A percentile compares a stretch with the other conserved stretches of the same genome.
Evolutionary conservation across 768 basidiomycete genomes (phyloP).

Genomic region (Asterophora parasitica): DNA sequence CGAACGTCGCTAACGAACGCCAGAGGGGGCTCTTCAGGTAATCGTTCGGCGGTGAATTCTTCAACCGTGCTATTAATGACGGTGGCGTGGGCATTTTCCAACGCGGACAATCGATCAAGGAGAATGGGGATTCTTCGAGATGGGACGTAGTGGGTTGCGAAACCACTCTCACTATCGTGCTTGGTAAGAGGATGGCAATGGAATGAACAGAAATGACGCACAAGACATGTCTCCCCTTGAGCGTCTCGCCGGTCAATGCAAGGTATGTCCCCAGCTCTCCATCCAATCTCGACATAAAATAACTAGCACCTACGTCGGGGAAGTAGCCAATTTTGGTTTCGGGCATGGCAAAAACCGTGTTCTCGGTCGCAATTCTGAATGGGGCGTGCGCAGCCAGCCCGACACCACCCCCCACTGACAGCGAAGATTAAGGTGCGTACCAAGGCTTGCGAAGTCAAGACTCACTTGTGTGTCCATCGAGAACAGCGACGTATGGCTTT

Average conservation of each 20-base stretch:
- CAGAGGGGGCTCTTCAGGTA: slow-evolving; percentile 47
- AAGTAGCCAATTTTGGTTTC: slow-evolving; percentile 89
- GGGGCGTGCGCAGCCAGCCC: slow-evolving; percentile 81
- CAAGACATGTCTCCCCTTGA: slow-evolving; percentile 84
- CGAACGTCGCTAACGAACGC: slow-evolving; percentile 60
- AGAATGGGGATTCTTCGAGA: slow-evolving; percentile 70
- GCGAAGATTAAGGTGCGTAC: slow-evolving; percentile 2
- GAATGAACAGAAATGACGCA: slow-evolving; percentile 34
- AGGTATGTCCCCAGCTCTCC: slow-evolving; percentile 94
- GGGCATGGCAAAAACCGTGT: slow-evolving; percentile 91
- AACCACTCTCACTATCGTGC: slow-evolving; percentile 69
- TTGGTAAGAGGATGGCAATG: slow-evolving; percentile 1
- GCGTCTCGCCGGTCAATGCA: slow-evolving; percentile 68
- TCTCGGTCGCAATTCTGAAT: slow-evolving; percentile 92
- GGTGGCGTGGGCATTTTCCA: slow-evolving; percentile 40
- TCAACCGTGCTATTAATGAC: slow-evolving; percentile 54
- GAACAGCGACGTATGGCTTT: slow-evolving; percentile 88
- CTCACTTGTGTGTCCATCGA: slow-evolving; percentile 91
- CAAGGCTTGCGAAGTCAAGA: slow-evolving; percentile 17
- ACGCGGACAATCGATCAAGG: slow-evolving; percentile 57
- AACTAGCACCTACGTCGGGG: slow-evolving; percentile 92
- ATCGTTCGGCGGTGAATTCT: slow-evolving; percentile 69
- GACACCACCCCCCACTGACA: slow-evolving; percentile 90
- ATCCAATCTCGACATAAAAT: slow-evolving; percentile 85
- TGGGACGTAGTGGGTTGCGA: slow-evolving; percentile 92